These are phyloP conservation scores for Penicillium fimorum DNA, from an alignment of 495 filamentous ascomycete species.

Conservation along the genomic window DNA sequence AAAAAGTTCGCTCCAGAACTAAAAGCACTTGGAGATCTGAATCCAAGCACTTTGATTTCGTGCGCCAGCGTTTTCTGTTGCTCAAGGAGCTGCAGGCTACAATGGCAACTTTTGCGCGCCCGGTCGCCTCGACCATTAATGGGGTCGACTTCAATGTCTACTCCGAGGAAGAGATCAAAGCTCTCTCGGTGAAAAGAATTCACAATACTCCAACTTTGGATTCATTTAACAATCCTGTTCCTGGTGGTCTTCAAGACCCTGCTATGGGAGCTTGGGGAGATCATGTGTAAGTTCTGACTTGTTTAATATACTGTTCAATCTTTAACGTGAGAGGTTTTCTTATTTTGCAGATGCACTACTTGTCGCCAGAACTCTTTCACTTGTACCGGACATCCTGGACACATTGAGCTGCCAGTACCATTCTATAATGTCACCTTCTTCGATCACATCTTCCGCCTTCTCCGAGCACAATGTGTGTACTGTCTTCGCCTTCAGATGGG, in stretches of 20 bases:
- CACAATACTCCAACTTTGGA: constrained; percentile 88
- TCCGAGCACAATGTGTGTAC: constrained; percentile 84
- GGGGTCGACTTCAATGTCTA: constrained; percentile 89
- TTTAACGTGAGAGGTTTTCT: constrained; percentile 24
- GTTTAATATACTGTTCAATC: constrained; percentile 1
- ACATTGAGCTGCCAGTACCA: constrained; percentile 89
- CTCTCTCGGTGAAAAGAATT: constrained; percentile 88
- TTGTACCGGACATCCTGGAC: constrained; percentile 91
- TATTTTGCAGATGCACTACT: constrained; percentile 71
- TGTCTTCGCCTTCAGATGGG: constrained; percentile 80
- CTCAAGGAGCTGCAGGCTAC: constrained; percentile 45
- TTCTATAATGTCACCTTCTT: constrained; percentile 94
- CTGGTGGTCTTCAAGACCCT: constrained; percentile 88
- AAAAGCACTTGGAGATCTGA: constrained; percentile 28
- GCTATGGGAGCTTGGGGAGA: constrained; percentile 91
- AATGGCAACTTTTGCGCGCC: constrained; percentile 81
- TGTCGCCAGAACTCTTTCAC: constrained; percentile 73
- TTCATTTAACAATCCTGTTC: constrained; percentile 76
- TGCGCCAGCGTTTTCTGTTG: constrained; percentile 40
- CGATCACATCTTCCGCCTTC: constrained; percentile 79
- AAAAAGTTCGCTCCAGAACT: constrained; percentile 29
- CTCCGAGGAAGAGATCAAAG: constrained; percentile 74
- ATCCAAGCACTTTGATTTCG: constrained; percentile 29
- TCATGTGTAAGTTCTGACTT: constrained; percentile 58
- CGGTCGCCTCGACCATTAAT: constrained; percentile 77